Evolutionary conservation across 2,329 filamentous ascomycete genomes (phyloP).

Genomic region (Aspergillus pseudoviridinutans): DNA sequence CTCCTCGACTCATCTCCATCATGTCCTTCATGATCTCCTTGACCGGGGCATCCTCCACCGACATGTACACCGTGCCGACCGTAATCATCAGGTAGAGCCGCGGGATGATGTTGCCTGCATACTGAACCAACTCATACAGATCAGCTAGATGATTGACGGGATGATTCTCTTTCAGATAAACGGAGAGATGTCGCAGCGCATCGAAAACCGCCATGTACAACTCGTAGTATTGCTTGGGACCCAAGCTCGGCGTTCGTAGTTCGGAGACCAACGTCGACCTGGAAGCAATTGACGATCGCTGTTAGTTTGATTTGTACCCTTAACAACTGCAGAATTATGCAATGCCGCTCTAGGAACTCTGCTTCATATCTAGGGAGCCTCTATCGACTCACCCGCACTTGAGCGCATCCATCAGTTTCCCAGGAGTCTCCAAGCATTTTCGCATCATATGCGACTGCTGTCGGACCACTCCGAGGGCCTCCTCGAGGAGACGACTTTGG

Average conservation of each 20-base stretch:
- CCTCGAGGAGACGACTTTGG: conserved; percentile 89
- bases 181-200: conserved; percentile 89
- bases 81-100: conserved; percentile 98
- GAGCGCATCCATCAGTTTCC: conserved; percentile 98
- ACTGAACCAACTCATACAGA: conserved; percentile 95
- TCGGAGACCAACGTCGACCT: conserved; percentile 99
- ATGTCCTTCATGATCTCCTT: conserved; percentile 99
- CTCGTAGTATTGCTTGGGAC: conserved; percentile 99
- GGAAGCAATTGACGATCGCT: conserved; percentile 13
- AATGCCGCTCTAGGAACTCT: neutral
- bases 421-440: conserved; percentile 92
- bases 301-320: neutral
- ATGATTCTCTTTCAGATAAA: conserved; percentile 95
- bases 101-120: conserved; percentile 96
- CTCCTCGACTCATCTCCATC: conserved; percentile 99
- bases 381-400: conserved; percentile 82
- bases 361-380: conserved; percentile 23
- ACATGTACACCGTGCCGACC: conserved; percentile 98
- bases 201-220: conserved; percentile 99
- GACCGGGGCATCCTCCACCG: conserved; percentile 93
- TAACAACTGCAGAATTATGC: neutral
- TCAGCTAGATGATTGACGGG: conserved; percentile 97
- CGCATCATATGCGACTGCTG: conserved; percentile 97
- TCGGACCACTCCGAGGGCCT: conserved; percentile 92
- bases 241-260: conserved; percentile 89